Percentiles rank a stretch among this genome's conserved stretches.
phyloP scores from a whole-genome alignment of 148 eudicot species.

The Rheum nobile region DNA sequence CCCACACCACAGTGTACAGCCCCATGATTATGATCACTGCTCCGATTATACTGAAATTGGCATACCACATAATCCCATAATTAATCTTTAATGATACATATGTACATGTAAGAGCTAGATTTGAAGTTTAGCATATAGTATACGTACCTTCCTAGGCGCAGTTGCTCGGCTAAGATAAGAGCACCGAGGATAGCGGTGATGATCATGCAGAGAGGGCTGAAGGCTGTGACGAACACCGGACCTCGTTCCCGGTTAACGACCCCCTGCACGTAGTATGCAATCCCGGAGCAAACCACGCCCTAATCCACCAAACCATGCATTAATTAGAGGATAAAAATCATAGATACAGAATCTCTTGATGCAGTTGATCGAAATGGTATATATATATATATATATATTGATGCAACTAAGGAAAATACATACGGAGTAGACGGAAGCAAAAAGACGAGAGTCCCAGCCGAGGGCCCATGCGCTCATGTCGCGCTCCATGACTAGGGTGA shows the following conservation, averaged over 20 bases:
- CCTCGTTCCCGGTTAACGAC: conserved; percentile 42
- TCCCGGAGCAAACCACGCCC: conserved; percentile 58
- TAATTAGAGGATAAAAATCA: too few species aligned
- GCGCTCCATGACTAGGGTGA: conserved; percentile 40
- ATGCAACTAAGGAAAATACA: too few species aligned
- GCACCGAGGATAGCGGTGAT: conserved; percentile 51
- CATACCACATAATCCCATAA: background rate
- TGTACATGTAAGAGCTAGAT: too few species aligned
- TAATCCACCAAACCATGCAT: background rate
- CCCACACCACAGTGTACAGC: conserved; percentile 77
- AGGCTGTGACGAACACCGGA: conserved; percentile 65
- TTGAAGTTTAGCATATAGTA: background rate
- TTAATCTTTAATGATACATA: too few species aligned
- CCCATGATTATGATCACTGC: conserved; percentile 51
- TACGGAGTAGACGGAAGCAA: conserved; percentile 58
- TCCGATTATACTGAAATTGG: conserved; percentile 46
- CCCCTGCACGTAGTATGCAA: conserved; percentile 54
- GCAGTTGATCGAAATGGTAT: too few species aligned
- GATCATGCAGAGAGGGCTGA: conserved; percentile 58
- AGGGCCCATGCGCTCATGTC: conserved; percentile 37
- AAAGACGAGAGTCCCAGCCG: conserved; percentile 57
- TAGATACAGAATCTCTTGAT: too few species aligned
- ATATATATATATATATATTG: too few species aligned
- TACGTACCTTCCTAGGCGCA: conserved; percentile 47
- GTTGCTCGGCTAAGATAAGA: conserved; percentile 41